Evolutionary conservation across 352 stramenopile genomes (phyloP), one percentile per base, ranked within the genome.

Genomic region (Albugo candida): DNA sequence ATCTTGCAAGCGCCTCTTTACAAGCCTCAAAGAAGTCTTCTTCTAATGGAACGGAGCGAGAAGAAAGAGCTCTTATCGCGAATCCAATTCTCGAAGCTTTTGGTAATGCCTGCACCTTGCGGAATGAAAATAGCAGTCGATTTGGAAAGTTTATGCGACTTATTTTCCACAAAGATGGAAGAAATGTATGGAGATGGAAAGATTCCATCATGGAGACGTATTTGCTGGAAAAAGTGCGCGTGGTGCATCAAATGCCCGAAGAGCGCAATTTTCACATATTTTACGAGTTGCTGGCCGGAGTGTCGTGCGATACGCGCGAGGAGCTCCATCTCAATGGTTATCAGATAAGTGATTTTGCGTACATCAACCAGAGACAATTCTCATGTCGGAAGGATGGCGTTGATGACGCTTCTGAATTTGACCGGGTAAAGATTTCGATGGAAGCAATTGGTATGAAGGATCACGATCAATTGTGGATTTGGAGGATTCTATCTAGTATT

Each of bases 11-110:
- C 5, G 48, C 52, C 13, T 31, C 24, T 31, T 10, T 31, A 8
- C 24, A 8, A 31, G 3, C 24, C 24, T 31, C 24, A 3, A 31
- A 31, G 3, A 3, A 31, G 24, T 8, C 24, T 31, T 52, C 40
- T n/a, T 16, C 17, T 17, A 36, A 58, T 27, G 17, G 24, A 13
- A 19, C 10, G 8, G 17, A 17, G 39, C 35, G 46, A 19, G 36
- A 47, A 24, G 53, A 62, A 10, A 60, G 74, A 51, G 59, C 83
- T 2, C 47, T 72, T 19, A 50, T 71, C 13, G 60, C 63, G 5
- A 75, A 75, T 46, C 63, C 63, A 16, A 71, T 72, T 27, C 52
- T 72, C 16, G 63, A 72, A 42, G 60, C 63, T 27, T 72, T 72
- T 56, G 60, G 60, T 18, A 67, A 67, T 41, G 60, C 60, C 11